Percentiles rank a stretch among this genome's conserved stretches.
These are phyloP conservation scores for Corchorus olitorius DNA, from an alignment of 345 rosid species.

Conservation along the genomic window DNA sequence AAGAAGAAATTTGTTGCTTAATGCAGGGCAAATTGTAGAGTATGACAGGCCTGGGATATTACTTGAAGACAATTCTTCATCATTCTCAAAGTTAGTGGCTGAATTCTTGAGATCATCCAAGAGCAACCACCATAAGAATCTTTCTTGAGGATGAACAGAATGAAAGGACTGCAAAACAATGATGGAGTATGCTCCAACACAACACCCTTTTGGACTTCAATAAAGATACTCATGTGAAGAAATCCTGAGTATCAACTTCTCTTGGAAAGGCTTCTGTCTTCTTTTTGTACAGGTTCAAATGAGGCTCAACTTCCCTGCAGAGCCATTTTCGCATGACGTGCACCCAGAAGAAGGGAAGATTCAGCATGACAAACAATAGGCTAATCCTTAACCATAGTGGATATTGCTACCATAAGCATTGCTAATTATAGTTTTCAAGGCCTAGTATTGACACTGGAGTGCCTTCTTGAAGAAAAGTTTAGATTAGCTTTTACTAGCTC, in stretches of 20 bases:
- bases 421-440: too few relatives aligned
- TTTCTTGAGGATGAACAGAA: conserved; percentile 11
- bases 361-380: too few relatives aligned
- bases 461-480: too few relatives aligned
- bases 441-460: too few relatives aligned
- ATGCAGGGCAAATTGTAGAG: conserved; percentile 55
- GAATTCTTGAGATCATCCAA: conserved; percentile 64
- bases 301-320: too few relatives aligned
- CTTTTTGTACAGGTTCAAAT: too few relatives aligned
- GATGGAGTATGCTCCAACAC: not conserved
- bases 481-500: too few relatives aligned
- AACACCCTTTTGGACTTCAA: not conserved
- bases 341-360: too few relatives aligned
- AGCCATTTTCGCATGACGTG: too few relatives aligned
- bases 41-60: conserved; percentile 47
- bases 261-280: not conserved
- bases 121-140: conserved; percentile 24
- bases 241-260: not conserved
- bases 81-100: conserved; percentile 64
- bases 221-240: not conserved
- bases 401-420: too few relatives aligned
- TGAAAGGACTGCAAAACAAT: not conserved
- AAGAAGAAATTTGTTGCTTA: not conserved
- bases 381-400: too few relatives aligned
- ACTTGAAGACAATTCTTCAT: conserved; percentile 57